A percentile compares a stretch with the other conserved stretches of the same genome.
Evolutionary conservation across 129 eudicot genomes (phyloP).

Genomic region (Flaveria brownii): DNA sequence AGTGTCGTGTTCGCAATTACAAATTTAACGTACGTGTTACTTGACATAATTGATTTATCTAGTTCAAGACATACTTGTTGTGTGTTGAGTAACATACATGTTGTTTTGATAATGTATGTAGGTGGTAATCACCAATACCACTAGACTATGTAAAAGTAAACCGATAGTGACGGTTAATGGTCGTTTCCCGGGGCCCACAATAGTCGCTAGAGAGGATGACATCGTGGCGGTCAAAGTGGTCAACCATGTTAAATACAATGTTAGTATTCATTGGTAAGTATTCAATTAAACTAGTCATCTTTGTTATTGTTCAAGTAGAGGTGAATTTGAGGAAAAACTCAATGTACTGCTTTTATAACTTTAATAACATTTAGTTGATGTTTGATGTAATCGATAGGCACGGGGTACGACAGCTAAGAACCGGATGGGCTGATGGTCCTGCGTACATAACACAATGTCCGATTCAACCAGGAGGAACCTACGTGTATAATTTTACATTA

Average conservation of each 20-base stretch:
- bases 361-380: neutral
- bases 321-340: neutral
- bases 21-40: slow-evolving; percentile 60
- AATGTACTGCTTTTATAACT: neutral
- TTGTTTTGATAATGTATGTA: slow-evolving; percentile 29
- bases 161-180: slow-evolving; percentile 75
- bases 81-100: neutral
- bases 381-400: slow-evolving; percentile 50
- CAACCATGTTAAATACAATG: slow-evolving; percentile 66
- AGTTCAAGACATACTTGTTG: no score
- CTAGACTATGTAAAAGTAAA: slow-evolving; percentile 65
- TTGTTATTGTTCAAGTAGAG: neutral
- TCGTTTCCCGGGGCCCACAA: slow-evolving; percentile 74
- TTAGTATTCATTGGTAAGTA: slow-evolving; percentile 75
- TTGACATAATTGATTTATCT: neutral
- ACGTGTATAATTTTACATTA: slow-evolving; percentile 64
- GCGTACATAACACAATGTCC: slow-evolving; percentile 91
- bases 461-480: slow-evolving; percentile 66
- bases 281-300: neutral
- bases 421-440: slow-evolving; percentile 95
- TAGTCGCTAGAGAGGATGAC: slow-evolving; percentile 78
- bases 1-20: slow-evolving; percentile 61
- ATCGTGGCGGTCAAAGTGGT: slow-evolving; percentile 67
- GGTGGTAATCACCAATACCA: slow-evolving; percentile 68
- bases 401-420: slow-evolving; percentile 70